Base-by-base conservation (phyloP, 2,329 filamentous ascomycete genomes). In the Colletotrichum paranaense region DNA sequence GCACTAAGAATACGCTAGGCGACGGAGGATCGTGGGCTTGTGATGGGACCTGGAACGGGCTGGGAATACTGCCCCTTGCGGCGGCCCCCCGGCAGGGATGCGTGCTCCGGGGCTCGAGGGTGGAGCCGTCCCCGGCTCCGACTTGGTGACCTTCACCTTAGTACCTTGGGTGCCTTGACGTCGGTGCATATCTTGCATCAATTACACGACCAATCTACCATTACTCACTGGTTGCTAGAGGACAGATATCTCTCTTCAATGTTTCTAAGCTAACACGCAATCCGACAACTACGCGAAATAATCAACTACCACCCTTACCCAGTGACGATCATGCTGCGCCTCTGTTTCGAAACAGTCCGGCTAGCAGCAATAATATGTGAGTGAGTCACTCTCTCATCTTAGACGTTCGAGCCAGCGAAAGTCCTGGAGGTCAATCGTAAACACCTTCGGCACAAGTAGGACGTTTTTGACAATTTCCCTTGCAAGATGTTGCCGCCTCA, bases 21-120 rank as follows among this genome's bases (percentile, higher is more conserved):
- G 14, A 26, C 49, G 38, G 59, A 30, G 11, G 38, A 62, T 62
- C 42, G 14, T 28, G 6, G 42, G 11, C 42, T 42, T 22, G 28
- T 22, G 42, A 22, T 49, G 42, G 42, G 11, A 35, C 32, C 32
- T 35, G 11, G 19, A 22, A 49, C n/a, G 35, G 49, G n/a, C 30
- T 55, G 46, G 35, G 24, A 11, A 12, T 14, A 16, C 8, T 35
- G 24, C 59, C 59, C 59, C 42, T 52, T 52, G 42, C 16, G 24
- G 42, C 16, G 24, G 59, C 59, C 7, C 46, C n/a, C 62, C 9
- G 60, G 22, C 59, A 68, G 49, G 67, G 67, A 68, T 63, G 26
- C 26, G 49, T 9, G 19, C 32, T 62, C 24, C 56, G 67, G 49
- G 59, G 19, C 42, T 22, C 16, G 38, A 22, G 22, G 11, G 24